Base-by-base conservation (phyloP, 1,139 yeast genomes). In the Candida anutae region DNA sequence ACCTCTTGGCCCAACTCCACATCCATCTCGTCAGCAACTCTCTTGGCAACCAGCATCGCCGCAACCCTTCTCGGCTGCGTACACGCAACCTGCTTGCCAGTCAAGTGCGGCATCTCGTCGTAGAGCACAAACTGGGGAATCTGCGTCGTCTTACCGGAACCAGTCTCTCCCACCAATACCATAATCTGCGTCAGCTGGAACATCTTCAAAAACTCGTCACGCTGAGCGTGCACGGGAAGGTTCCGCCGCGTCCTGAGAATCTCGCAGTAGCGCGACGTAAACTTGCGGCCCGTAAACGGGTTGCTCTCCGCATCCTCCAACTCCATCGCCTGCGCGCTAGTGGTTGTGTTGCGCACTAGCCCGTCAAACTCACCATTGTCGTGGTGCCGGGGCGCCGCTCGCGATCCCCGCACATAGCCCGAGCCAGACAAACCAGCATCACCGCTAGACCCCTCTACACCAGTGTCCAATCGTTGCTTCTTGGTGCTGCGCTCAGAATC, bases 81-180 rank as follows among this genome's bases (percentile, higher is more conserved):
- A 75, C 96, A 88, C 1, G 95, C 96, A 28, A 88, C 84, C 51
- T 79, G 85, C 21, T 74, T 75, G 3, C 93, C 90, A 27, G 63
- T 60, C 33, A 82, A 58, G 38, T 83, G 94, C 17, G 94, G 94
- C 56, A 93, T 74, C 43, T 87, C 97, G 51, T 90, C 97, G 42
- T 78, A 87, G 25, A 88, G 66, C 17, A 90, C 96, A 60, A 87
- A 88, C 55, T 88, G 97, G 3, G 97, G 96, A 36, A 88, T 87
- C 57, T 88, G 97, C 1, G 97, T 88, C 15, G 97, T 88, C 53
- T 88, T 88, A 69, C 97, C 97, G 11, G 95, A 84, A 57, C 97
- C 97, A 1, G 98, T 90, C 55, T 90, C 98, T 62, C 98, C 98
- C 24, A 90, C 97, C 56, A 90, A 87, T 26, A 90, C 97, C 94